These are phyloP conservation scores for Jatropha curcas DNA, from an alignment of 345 rosid genomes.

Conservation along the genomic window DNA sequence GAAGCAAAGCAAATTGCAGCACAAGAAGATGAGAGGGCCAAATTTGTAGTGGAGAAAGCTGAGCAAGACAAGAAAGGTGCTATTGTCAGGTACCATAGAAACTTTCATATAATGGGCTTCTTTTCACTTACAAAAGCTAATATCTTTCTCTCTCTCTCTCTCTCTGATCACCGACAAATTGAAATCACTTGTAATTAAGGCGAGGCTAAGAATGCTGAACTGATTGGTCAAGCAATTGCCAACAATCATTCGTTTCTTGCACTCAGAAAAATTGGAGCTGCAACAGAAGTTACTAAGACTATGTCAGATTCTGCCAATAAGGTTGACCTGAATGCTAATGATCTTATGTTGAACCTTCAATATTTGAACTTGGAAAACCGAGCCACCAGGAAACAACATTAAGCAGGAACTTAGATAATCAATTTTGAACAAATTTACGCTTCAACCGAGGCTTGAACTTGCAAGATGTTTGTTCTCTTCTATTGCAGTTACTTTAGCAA, in stretches of 20 bases:
- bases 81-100: constrained; percentile 56
- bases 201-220: background rate
- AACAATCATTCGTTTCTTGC: background rate
- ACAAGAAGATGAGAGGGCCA: constrained; percentile 90
- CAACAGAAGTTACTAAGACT: constrained; percentile 71
- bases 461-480: too few species aligned
- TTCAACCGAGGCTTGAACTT: too few species aligned
- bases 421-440: too few species aligned
- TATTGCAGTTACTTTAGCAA: too few species aligned
- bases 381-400: too few species aligned
- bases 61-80: constrained; percentile 89
- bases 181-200: background rate
- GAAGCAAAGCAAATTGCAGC: constrained; percentile 92
- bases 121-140: too few species aligned
- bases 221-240: background rate
- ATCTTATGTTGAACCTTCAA: constrained; percentile 75
- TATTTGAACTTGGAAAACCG: constrained; percentile 51
- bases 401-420: too few species aligned
- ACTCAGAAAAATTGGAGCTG: background rate
- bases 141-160: too few species aligned
- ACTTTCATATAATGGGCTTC: too few species aligned
- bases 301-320: constrained; percentile 63
- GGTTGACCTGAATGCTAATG: constrained; percentile 64
- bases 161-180: background rate
- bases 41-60: constrained; percentile 84